phyloP scores from a whole-genome alignment of 768 basidiomycete species.

The Hygrophorus pudorinus region DNA sequence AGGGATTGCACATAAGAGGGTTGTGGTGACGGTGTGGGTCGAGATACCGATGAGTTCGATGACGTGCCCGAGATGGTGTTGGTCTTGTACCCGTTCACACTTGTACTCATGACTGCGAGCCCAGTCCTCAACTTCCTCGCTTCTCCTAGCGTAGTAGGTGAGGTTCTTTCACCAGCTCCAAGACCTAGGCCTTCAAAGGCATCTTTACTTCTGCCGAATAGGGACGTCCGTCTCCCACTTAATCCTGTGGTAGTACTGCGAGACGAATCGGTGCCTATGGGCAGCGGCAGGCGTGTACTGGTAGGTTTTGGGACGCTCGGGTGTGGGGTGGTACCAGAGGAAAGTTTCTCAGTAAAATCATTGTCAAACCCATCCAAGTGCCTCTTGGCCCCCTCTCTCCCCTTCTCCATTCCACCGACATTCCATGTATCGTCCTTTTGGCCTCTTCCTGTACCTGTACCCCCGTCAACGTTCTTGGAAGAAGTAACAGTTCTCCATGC shows the following conservation, averaged over 20 bases:
- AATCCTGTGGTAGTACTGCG: not conserved
- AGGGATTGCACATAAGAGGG: constrained; percentile 7
- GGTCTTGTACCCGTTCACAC: constrained; percentile 10
- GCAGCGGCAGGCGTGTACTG: constrained; percentile 16
- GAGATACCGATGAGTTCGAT: not conserved
- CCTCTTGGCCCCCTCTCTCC: constrained; percentile 12
- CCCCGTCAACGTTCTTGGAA: constrained; percentile 14
- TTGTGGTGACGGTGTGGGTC: constrained; percentile 10
- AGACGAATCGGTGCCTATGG: constrained; percentile 17
- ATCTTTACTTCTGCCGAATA: constrained; percentile 38
- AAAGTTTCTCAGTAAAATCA: constrained; percentile 46
- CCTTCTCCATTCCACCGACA: constrained; percentile 12
- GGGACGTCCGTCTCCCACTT: constrained; percentile 5
- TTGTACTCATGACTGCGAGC: constrained; percentile 41
- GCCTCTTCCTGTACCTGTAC: constrained; percentile 10
- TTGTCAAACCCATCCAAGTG: constrained; percentile 47
- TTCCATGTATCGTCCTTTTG: constrained; percentile 32
- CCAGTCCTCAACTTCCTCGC: constrained; percentile 66
- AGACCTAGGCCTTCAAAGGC: constrained; percentile 74
- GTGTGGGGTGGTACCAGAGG: constrained; percentile 14
- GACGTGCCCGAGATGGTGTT: constrained; percentile 7
- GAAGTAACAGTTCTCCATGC: constrained; percentile 34
- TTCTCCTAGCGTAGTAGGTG: constrained; percentile 64
- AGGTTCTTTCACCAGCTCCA: constrained; percentile 28
- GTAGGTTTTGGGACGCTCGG: constrained; percentile 10